Percentiles rank a stretch among this genome's conserved stretches.
phyloP scores from a whole-genome alignment of 192 early-diverging fungal genomes.

The Obelidium mucronatum region DNA sequence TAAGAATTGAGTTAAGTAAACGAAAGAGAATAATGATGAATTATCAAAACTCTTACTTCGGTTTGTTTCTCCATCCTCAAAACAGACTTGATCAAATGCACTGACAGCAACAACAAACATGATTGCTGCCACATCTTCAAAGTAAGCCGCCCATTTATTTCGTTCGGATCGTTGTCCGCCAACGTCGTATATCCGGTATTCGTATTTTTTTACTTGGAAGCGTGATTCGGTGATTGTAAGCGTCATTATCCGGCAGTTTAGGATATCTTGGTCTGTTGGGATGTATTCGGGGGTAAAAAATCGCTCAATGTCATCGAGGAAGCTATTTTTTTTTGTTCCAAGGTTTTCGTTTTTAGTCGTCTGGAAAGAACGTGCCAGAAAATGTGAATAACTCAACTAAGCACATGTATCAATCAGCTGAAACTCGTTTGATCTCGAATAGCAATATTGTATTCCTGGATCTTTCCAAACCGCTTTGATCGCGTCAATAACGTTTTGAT shows the following conservation, averaged over 20 bases:
- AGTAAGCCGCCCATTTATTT: conserved; percentile 69
- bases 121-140: conserved; percentile 68
- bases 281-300: conserved; percentile 54
- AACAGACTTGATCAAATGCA: conserved; percentile 60
- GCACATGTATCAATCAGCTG: conserved; percentile 53
- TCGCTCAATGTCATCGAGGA: conserved; percentile 51
- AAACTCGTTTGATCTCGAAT: conserved; percentile 38
- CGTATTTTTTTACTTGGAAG: conserved; percentile 47
- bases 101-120: conserved; percentile 68
- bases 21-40: neutral
- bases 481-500: neutral
- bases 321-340: neutral
- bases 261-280: conserved; percentile 72
- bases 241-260: conserved; percentile 70
- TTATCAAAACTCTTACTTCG: conserved; percentile 37
- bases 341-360: neutral
- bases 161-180: conserved; percentile 68
- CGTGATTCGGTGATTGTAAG: conserved; percentile 68
- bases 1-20: neutral
- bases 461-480: conserved; percentile 48
- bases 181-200: conserved; percentile 65
- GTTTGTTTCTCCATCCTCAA: conserved; percentile 61
- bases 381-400: conserved; percentile 43
- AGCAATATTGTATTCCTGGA: conserved; percentile 43
- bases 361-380: neutral